Evolutionary conservation across 345 rosid genomes (phyloP).

Genomic region (Camelina neglecta): DNA sequence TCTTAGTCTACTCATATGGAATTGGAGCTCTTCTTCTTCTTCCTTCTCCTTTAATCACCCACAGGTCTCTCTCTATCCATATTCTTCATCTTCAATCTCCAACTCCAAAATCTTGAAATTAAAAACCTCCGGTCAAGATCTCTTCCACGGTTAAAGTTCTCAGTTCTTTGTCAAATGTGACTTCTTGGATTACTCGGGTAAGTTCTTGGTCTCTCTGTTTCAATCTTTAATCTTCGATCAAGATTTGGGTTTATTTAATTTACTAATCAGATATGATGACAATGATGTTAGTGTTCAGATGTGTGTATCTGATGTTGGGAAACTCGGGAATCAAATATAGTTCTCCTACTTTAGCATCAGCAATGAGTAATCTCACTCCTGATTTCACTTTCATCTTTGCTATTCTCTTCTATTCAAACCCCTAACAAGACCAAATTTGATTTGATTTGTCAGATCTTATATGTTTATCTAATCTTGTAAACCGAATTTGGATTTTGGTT

Average conservation of each 20-base stretch:
- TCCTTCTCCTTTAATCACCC: conserved; percentile 50
- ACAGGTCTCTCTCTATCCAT: conserved; percentile 41
- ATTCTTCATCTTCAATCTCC: not conserved
- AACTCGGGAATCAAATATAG: conserved; percentile 54
- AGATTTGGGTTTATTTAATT: not conserved
- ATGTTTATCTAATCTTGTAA: not conserved
- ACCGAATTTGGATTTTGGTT: not conserved
- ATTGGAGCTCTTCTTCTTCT: conserved; percentile 54
- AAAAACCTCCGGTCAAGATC: conserved; percentile 38
- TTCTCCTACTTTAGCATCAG: conserved; percentile 62
- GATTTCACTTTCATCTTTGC: conserved; percentile 67
- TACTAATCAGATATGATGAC: conserved; percentile 12
- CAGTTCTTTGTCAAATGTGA: conserved; percentile 48
- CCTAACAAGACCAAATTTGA: not conserved
- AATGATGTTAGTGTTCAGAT: conserved; percentile 34
- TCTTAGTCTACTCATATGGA: conserved; percentile 51
- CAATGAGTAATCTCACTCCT: conserved; percentile 65
- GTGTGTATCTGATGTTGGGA: conserved; percentile 47
- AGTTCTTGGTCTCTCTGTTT: conserved; percentile 13
- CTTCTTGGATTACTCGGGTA: conserved; percentile 57
- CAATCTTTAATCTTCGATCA: not conserved
- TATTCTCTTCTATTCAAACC: conserved; percentile 37
- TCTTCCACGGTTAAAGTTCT: conserved; percentile 44
- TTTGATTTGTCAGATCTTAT: not conserved
- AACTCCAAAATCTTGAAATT: not conserved